Percentiles rank a stretch among this genome's conserved stretches.
These are phyloP conservation scores for Ustulina deusta DNA, from an alignment of 2,329 filamentous ascomycete species.

Conservation along the genomic window DNA sequence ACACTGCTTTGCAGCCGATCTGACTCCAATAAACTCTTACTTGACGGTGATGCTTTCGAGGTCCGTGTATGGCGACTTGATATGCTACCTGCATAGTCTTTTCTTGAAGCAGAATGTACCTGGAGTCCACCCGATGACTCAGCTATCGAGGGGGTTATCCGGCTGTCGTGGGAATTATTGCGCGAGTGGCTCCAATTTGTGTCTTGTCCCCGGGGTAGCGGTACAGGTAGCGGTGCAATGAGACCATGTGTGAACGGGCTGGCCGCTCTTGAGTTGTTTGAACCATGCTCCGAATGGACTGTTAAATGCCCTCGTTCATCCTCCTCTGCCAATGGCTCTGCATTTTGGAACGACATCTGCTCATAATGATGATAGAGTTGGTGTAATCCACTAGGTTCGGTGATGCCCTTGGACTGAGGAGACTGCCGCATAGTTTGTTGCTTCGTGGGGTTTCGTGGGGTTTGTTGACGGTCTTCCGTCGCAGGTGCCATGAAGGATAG, in stretches of 20 bases:
- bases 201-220: conserved; percentile 36
- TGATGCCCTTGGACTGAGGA: conserved; percentile 47
- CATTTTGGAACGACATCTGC: conserved; percentile 63
- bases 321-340: conserved; percentile 41
- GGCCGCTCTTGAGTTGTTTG: conserved; percentile 36
- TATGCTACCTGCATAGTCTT: conserved; percentile 63
- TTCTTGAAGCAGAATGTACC: conserved; percentile 48
- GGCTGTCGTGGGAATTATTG: conserved; percentile 47
- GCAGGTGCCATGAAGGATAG: conserved; percentile 57
- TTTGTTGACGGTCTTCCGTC: conserved; percentile 26
- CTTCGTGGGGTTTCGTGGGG: conserved; percentile 37
- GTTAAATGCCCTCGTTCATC: conserved; percentile 32
- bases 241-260: conserved; percentile 43
- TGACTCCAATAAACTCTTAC: conserved; percentile 61
- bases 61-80: conserved; percentile 68
- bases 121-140: conserved; percentile 46
- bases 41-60: conserved; percentile 65
- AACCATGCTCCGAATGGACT: conserved; percentile 31
- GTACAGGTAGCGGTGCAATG: conserved; percentile 43
- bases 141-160: conserved; percentile 45
- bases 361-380: conserved; percentile 70
- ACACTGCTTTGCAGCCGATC: conserved; percentile 68
- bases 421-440: conserved; percentile 41
- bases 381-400: conserved; percentile 57
- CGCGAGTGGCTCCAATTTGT: conserved; percentile 44